Evolutionary conservation across 495 filamentous ascomycete species (phyloP), one percentile per base, ranked within the genome.

Genomic region (Aspergillus egyptiacus): DNA sequence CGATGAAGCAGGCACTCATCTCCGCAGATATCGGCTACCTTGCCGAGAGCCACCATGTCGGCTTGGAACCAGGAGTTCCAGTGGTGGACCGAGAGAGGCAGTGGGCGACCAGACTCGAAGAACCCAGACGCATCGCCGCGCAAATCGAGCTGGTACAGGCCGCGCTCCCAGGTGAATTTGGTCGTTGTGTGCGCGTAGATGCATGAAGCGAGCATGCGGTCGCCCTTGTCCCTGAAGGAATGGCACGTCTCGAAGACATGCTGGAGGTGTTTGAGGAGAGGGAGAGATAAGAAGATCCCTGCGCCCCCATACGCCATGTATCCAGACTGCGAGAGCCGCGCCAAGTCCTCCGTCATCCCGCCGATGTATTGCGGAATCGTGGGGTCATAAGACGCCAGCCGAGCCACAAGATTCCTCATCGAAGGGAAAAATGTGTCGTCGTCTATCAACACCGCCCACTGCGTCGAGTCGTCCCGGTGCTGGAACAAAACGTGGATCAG

Each of bases 391-490:
- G 56, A 43, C 6, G 35, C 51, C 1, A 84, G 57, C 24, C 64
- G 72, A 3, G 67, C 45, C 2, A 77, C 61, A 2, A 84, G 62
- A 19, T 64, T 63, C 15, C 53, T 51, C 63, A 82, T 70, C 23
- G 71, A 76, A 0, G 74, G 69, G 63, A 83, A 81, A 58, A 84
- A 84, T 5, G 84, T 86, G 59, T 87, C 84, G 63, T 87, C 84
- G 63, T 87, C 83, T 18, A 86, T 71, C 65, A 78, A 15, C 69
- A 68, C 82, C 76, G 84, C 37, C 69, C 60, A 13, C 74, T 82
- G 3, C 62, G 51, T 17, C 65, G 61, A 8, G 61, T 66, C 15
- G 66, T 61, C 51, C 28, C 43, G 44, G 14, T 48, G 32, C 33
- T 56, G 37, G 45, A 43, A 47, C 10, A 60, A 32, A 44, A 69